Evolutionary conservation across 331 rosid species (phyloP), one percentile per base, ranked within the genome.

Genomic region (Malus hybrid): DNA sequence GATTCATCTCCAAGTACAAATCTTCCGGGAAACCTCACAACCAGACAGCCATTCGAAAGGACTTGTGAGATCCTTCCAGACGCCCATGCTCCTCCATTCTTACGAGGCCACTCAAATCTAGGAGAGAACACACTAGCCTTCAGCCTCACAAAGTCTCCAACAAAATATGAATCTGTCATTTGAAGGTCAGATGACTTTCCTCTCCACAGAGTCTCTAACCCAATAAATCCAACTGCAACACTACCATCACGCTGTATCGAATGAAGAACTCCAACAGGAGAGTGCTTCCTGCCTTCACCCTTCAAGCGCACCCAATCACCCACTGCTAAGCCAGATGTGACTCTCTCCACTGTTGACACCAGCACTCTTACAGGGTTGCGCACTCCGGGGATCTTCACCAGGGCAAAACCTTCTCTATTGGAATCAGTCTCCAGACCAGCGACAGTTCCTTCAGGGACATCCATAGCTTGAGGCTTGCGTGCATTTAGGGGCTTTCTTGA

Each of bases 261-360:
- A 71, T 85, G 86, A 50, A 85, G 70, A 44, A 85, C 62, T 55
- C 88, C 88, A 55, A 79, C 73, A 22, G 79, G 65, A 39, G 88
- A 85, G 76, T 81, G 86, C 72, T 36, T 76, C 65, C 42, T 10
- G 12, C 22, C 33, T 55, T 71, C 78, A 48, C 32, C 85, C 71
- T 50, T 68, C 77, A 85, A 68, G 54, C n/a, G 19, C 71, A 85
- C 88, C 88, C 86, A 81, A 81, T 81, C 83, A 46, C 83, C 85
- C 20, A 29, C 44, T 4, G 83, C 70, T 27, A 79, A 75, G 69
- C 79, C 77, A 48, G 33, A 65, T 33, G 83, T 76, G 50, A 85
- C 80, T 75, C 86, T 81, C 69, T 85, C 77, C 20, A 85, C 67
- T 24, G 86, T 71, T 10, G 83, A 75, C 27, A 64, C 56, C 36